Evolutionary conservation across 1,139 yeast species (phyloP), one percentile per base, ranked within the genome.

Genomic region (Kluyveromyces sp.): DNA sequence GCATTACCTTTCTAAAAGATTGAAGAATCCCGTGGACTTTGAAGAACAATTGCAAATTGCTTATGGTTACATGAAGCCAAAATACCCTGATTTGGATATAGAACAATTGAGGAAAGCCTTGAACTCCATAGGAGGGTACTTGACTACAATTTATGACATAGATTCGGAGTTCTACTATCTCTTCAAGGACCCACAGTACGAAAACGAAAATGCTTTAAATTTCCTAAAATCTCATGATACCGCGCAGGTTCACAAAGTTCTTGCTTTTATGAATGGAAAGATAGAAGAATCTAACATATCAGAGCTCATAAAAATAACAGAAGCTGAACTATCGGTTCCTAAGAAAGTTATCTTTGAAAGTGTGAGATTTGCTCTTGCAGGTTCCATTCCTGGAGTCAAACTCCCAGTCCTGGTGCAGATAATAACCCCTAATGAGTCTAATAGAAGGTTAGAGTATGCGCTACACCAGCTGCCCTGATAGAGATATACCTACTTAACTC

Each of bases 341-440:
- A 78, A 76, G 56, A 78, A 74, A 50, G 68, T 71, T 15, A 65
- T 86, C 0, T 86, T 78, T 58, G 81, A 78, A 55, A 64, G 81
- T 0, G 61, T 87, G 7, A 71, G 97, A 48, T 79, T 71, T 54
- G 92, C 92, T 0, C 61, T 88, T n/a, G 73, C 89, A 6, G 95
- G 89, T 0, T 78, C 82, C 3, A 68, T 70, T 4, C 73, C 95
- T 0, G 96, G 97, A 0, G 69, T 83, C 26, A 78, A 82, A 10
- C 69, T 89, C 4, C 86, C 89, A 0, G 67, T 72, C 4, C 67
- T 86, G 39, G 61, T 83, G 26, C 74, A 73, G 0, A 59, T 84
- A 4, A 57, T 88, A 10, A 92, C 94, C 0, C 48, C 59, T 1
- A 64, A 70, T 7, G 79, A 74, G 50, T 62, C 71, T 4, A 53